Conservation (phyloP, 140 eudicot species). For the Anethum foeniculum region DNA sequence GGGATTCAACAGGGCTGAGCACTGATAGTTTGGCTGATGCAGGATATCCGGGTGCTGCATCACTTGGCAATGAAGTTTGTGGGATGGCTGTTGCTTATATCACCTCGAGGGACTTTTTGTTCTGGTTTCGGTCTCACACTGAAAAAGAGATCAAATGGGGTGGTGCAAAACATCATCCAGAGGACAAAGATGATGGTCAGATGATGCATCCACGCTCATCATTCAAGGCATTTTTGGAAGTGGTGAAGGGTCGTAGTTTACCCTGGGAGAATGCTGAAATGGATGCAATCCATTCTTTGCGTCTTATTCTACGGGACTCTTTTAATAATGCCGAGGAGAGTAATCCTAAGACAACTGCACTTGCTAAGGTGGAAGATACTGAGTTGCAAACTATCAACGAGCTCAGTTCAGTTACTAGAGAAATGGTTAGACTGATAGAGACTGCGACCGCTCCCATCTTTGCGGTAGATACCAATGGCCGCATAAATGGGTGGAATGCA, state of each 20-base stretch:
- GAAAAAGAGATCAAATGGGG: slow-evolving; percentile 98
- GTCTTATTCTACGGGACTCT: slow-evolving; percentile 85
- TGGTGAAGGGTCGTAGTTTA: slow-evolving; percentile 83
- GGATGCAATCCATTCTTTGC: slow-evolving; percentile 98
- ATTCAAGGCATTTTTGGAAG: slow-evolving; percentile 89
- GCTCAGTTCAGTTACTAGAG: slow-evolving; percentile 89
- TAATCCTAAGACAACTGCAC: slow-evolving; percentile 62
- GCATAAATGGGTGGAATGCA: slow-evolving; percentile 96
- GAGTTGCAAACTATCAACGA: slow-evolving; percentile 77
- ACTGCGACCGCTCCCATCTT: slow-evolving; percentile 99
- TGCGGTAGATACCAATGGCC: slow-evolving; percentile 80
- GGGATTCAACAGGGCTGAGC: slow-evolving; percentile 96
- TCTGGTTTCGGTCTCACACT: slow-evolving; percentile 97
- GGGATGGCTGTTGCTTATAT: slow-evolving; percentile 98
- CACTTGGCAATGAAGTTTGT: slow-evolving; percentile 84
- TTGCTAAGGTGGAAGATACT: slow-evolving; percentile 41
- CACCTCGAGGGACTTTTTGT: slow-evolving; percentile 68
- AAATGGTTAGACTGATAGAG: slow-evolving; percentile 95
- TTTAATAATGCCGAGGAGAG: slow-evolving; percentile 58
- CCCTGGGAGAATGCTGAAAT: slow-evolving; percentile 98
- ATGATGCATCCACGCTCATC: slow-evolving; percentile 97
- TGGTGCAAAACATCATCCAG: slow-evolving; percentile 97
- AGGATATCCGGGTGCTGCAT: slow-evolving; percentile 87
- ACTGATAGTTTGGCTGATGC: slow-evolving; percentile 95
- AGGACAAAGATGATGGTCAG: slow-evolving; percentile 90